phyloP scores from a whole-genome alignment of 2,329 filamentous ascomycete species.

The Ophiocordyceps camponoti-rufipedis region DNA sequence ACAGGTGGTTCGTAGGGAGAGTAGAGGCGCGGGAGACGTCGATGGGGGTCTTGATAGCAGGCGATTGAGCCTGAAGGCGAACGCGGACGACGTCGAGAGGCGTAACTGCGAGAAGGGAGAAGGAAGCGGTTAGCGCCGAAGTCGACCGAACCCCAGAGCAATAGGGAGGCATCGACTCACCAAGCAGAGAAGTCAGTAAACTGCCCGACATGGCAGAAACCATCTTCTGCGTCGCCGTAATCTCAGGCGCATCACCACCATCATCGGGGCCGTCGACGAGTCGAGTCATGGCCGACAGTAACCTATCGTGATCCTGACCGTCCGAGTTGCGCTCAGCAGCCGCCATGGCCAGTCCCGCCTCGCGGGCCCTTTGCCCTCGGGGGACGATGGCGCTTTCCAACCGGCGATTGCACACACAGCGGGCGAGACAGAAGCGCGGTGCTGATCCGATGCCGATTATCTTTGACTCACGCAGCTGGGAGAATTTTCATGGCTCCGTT shows the following conservation, averaged over 20 bases:
- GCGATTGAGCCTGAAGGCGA: constrained; percentile 68
- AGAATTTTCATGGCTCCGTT: no score
- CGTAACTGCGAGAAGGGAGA: constrained; percentile 42
- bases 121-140: not conserved
- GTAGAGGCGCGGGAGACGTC: constrained; percentile 27
- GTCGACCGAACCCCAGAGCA: not conserved
- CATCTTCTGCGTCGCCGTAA: constrained; percentile 83
- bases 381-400: no score
- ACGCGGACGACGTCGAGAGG: constrained; percentile 94
- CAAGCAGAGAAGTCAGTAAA: constrained; percentile 71
- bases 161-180: constrained; percentile 28
- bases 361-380: not conserved
- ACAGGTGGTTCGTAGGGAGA: constrained; percentile 37
- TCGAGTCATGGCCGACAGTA: constrained; percentile 11
- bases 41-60: constrained; percentile 25
- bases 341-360: constrained; percentile 2
- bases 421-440: not conserved
- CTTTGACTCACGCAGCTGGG: not conserved
- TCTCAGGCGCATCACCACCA: constrained; percentile 31
- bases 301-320: constrained; percentile 11
- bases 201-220: constrained; percentile 82
- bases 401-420: no score
- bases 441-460: not conserved
- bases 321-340: constrained; percentile 2
- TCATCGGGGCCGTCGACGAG: constrained; percentile 10